phyloP scores from a whole-genome alignment of 805 yeast genomes.

The Spathaspora boniae region DNA sequence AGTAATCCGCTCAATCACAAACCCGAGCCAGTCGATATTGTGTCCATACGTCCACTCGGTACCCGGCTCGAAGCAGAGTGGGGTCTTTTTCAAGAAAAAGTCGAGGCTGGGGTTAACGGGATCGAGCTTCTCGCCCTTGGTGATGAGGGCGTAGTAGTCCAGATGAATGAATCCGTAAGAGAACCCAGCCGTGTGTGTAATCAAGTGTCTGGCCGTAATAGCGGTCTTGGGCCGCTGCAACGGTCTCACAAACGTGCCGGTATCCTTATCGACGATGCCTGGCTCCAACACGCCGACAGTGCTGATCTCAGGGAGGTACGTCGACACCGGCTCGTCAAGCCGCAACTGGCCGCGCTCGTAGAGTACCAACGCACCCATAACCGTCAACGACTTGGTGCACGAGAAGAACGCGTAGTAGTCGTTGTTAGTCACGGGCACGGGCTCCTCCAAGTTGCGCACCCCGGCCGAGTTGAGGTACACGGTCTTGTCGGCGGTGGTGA shows the following conservation, averaged over 20 bases:
- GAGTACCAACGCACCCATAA: constrained; percentile 32
- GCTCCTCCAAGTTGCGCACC: constrained; percentile 14
- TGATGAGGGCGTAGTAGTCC: constrained; percentile 24
- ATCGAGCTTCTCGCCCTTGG: constrained; percentile 16
- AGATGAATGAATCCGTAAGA: constrained; percentile 29
- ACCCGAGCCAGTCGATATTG: constrained; percentile 37
- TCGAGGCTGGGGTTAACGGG: constrained; percentile 20
- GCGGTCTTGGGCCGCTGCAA: constrained; percentile 21
- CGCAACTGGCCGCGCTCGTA: constrained; percentile 29
- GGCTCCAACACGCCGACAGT: constrained; percentile 23
- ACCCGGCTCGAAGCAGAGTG: constrained; percentile 36
- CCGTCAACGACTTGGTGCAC: constrained; percentile 33
- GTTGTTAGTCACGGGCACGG: constrained; percentile 15
- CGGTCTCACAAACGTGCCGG: constrained; percentile 20
- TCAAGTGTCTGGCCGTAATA: constrained; percentile 27
- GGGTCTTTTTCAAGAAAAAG: constrained; percentile 26
- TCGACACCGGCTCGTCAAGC: constrained; percentile 31
- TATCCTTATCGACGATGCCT: constrained; percentile 20
- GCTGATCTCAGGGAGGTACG: constrained; percentile 31
- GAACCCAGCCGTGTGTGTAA: constrained; percentile 33
- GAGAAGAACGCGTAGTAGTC: constrained; percentile 23
- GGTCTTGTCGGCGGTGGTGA: constrained; percentile 20
- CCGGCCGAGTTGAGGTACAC: constrained; percentile 25
- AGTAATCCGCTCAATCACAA: constrained; percentile 29
- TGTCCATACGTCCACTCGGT: constrained; percentile 36